Base-by-base conservation (phyloP, 768 basidiomycete species). In the Boletus reticuloceps region DNA sequence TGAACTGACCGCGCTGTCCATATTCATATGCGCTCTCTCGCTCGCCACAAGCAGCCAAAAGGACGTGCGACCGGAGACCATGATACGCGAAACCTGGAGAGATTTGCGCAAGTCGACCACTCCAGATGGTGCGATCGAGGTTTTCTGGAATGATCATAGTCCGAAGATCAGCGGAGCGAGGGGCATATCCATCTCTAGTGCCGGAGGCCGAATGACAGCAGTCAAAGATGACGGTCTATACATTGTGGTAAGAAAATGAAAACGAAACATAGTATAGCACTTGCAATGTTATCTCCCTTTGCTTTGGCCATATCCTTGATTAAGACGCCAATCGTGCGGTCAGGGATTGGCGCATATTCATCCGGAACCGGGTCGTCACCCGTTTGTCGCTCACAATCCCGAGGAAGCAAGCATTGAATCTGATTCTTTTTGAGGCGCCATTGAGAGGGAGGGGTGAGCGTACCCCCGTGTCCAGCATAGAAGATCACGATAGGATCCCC, bases 391-490 rank as follows among this genome's bases (percentile, higher is more conserved):
- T 19, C 11, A 34, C 45, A 62, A 74, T 62, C 61, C 67, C 64
- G 50, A 73, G 75, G 51, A 74, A 75, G 34, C 64, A 61, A n/a
- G 55, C 63, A 27, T 60, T 70, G 41, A 55, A 63, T 22, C 65
- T 69, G 37, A 53, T 58, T 67, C 60, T 70, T 67, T 36, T 36
- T 36, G 16, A 46, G 31, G 4, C n/a, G 12, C 75, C 74, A 75
- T 1, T 50, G 61, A 2, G 34, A 1, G 0, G 78, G 78, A 47
- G 69, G 70, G 2, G 59, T 34, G 9, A 63, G 59, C 40, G 72
- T 61, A 5, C 72, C 66, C 14, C 77, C 79, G 51, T 79, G 79
- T 16, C 77, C 79, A n/a, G 78, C 74, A 42, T 69, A 80, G 54
- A 72, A 79, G 38, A 79, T 73, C 37, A 78, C 48, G 27, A 79